Evolutionary conservation across 164 flowering plant species (phyloP).

Genomic region (Malania oleifera): DNA sequence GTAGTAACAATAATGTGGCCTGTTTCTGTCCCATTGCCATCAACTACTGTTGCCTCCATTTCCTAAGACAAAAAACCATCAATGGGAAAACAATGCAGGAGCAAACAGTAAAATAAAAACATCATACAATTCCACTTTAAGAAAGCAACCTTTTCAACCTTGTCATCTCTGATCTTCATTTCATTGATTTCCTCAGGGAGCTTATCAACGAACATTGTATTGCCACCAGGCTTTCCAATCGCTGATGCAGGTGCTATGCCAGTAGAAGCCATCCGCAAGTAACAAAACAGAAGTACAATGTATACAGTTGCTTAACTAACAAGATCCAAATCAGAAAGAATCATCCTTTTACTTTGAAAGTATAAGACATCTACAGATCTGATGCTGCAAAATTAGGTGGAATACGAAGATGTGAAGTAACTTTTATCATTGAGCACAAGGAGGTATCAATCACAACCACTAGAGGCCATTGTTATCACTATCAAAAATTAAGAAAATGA

Average conservation of each 20-base stretch:
- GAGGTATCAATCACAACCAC: too few species aligned
- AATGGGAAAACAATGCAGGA: background rate
- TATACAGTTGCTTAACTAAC: background rate
- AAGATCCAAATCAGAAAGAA: background rate
- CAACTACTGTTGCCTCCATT: conserved; percentile 64
- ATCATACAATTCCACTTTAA: background rate
- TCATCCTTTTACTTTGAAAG: background rate
- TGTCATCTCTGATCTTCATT: conserved; percentile 69
- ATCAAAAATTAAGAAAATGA: too few species aligned
- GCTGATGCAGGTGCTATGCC: conserved; percentile 28
- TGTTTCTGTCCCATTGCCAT: conserved; percentile 72
- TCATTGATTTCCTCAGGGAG: conserved; percentile 63
- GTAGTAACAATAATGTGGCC: conserved; percentile 79
- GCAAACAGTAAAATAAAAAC: background rate
- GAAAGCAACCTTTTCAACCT: conserved; percentile 28
- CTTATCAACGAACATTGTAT: conserved; percentile 45
- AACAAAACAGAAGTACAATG: background rate
- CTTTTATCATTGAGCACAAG: too few species aligned
- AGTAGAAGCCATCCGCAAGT: conserved; percentile 33
- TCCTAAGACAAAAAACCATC: conserved; percentile 29
- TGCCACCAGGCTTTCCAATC: conserved; percentile 28
- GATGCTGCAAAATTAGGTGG: background rate
- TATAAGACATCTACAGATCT: too few species aligned
- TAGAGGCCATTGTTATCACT: too few species aligned
- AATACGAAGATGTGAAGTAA: too few species aligned